Conservation (phyloP, 73 alveolate genomes). For the Paramecium biaurelia region DNA sequence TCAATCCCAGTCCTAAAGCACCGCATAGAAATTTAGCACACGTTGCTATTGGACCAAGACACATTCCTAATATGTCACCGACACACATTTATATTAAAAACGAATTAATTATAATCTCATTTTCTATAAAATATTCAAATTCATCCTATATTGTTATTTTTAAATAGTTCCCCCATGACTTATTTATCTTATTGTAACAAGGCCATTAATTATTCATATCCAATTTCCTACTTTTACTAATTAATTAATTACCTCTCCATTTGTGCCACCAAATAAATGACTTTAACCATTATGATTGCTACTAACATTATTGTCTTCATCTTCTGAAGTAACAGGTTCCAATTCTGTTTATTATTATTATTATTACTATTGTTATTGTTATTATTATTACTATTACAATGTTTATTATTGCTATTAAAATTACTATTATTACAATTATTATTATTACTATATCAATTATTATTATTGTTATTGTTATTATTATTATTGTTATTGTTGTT, state of each 20-base stretch:
- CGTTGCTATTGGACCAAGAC: not conserved
- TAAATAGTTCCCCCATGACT: not conserved
- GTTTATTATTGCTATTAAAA: too few species aligned
- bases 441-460: too few species aligned
- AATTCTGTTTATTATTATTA: not conserved
- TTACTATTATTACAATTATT: too few species aligned
- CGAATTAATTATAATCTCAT: constrained; percentile 8
- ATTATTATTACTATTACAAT: too few species aligned
- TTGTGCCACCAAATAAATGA: not conserved
- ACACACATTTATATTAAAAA: constrained; percentile 25
- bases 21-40: constrained; percentile 12
- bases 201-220: not conserved
- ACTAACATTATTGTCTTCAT: not conserved
- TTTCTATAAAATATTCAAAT: not conserved
- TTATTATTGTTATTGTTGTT: too few species aligned
- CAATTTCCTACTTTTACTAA: not conserved
- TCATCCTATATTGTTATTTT: not conserved
- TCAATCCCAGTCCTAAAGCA: not conserved
- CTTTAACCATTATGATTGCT: not conserved
- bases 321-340: constrained; percentile 17
- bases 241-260: not conserved
- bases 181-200: not conserved
- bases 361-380: not conserved
- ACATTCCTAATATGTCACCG: constrained; percentile 1
- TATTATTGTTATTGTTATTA: too few species aligned